Conservation (phyloP, 2,329 filamentous ascomycete genomes). For the Epichloe scottii region DNA sequence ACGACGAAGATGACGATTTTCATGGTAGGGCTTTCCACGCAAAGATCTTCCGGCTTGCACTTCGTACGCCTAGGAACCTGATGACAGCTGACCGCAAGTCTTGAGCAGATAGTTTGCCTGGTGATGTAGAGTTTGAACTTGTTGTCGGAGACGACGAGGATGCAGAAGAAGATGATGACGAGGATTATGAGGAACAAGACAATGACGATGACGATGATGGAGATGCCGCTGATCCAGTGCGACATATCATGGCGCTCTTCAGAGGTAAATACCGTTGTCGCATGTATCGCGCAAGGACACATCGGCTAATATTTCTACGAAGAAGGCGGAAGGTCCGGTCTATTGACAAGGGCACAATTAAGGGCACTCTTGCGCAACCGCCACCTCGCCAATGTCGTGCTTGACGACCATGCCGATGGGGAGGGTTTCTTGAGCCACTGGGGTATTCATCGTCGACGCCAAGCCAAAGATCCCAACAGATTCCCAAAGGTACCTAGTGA, state of each 20-base stretch:
- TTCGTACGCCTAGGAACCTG: background rate
- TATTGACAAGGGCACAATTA: slow-evolving; percentile 25
- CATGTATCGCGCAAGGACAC: background rate
- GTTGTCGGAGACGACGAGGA: slow-evolving; percentile 11
- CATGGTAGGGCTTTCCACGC: slow-evolving; percentile 3
- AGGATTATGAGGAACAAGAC: slow-evolving; percentile 15
- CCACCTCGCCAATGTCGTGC: slow-evolving; percentile 23
- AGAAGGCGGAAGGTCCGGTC: slow-evolving; percentile 16
- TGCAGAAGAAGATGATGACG: slow-evolving; percentile 10
- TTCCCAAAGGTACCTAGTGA: slow-evolving; percentile 81
- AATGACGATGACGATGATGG: slow-evolving; percentile 11
- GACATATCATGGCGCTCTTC: slow-evolving; percentile 21
- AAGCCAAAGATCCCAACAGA: slow-evolving; percentile 37
- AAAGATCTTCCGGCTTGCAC: background rate
- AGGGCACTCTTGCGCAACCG: slow-evolving; percentile 27
- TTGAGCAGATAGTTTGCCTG: background rate
- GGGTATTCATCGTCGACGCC: slow-evolving; percentile 30
- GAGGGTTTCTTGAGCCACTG: slow-evolving; percentile 24
- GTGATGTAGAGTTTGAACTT: slow-evolving; percentile 12
- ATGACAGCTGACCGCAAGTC: background rate
- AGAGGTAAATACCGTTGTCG: slow-evolving; percentile 14
- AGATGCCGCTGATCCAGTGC: slow-evolving; percentile 18
- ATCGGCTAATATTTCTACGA: slow-evolving; percentile 2
- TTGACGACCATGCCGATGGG: slow-evolving; percentile 26
- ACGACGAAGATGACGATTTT: slow-evolving; percentile 12